Evolutionary conservation across 1,284 basidiomycete species (phyloP).

Genomic region (Trametes sp.): DNA sequence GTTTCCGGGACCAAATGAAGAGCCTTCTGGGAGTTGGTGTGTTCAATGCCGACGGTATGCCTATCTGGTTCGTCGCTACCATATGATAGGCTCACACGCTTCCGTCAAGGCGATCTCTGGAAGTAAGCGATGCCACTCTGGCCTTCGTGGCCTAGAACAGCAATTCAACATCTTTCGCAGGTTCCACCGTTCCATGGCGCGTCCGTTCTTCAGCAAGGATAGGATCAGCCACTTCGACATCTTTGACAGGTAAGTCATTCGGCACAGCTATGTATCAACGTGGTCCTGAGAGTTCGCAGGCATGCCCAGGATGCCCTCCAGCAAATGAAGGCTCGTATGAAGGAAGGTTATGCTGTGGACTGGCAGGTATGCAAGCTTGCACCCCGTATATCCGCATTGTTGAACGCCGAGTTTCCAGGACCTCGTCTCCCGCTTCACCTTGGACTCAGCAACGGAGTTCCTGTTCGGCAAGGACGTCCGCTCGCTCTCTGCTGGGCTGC

Average conservation of each 20-base stretch:
- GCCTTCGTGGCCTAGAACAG: no score
- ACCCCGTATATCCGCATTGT: not conserved
- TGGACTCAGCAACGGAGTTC: constrained; percentile 50
- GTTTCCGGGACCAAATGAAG: constrained; percentile 32
- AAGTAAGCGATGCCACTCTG: no score
- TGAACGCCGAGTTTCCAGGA: constrained; percentile 35
- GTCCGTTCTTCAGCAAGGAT: constrained; percentile 61
- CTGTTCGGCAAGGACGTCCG: constrained; percentile 47
- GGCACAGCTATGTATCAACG: not conserved
- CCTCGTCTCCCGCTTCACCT: constrained; percentile 45
- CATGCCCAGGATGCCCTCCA: constrained; percentile 40
- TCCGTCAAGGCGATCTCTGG: constrained; percentile 40
- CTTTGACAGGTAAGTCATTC: constrained; percentile 44
- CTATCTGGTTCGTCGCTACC: not conserved
- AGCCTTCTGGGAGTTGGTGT: constrained; percentile 46
- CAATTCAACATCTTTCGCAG: constrained; percentile 35
- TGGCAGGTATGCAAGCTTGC: constrained; percentile 48
- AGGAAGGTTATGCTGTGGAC: constrained; percentile 56
- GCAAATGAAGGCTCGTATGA: constrained; percentile 47
- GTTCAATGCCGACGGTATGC: constrained; percentile 48
- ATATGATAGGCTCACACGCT: not conserved
- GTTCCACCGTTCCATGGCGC: constrained; percentile 58
- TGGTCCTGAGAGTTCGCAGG: constrained; percentile 11
- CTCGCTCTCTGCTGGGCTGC: constrained; percentile 40
- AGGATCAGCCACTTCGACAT: constrained; percentile 58